phyloP scores from a whole-genome alignment of 306 rosid species.

The Ceratonia siliqua region DNA sequence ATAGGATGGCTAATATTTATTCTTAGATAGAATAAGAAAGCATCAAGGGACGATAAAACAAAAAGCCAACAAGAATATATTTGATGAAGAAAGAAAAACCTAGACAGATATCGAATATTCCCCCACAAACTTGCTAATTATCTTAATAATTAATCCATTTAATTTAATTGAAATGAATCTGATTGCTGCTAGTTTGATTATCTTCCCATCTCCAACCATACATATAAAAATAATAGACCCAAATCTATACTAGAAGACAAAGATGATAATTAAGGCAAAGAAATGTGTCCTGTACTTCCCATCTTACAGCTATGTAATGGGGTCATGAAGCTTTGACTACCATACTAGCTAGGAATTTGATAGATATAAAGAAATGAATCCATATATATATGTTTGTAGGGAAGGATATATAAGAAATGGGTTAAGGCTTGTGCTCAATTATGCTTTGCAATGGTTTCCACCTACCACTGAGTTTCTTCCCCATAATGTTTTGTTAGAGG shows the following conservation, averaged over 20 bases:
- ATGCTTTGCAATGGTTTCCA: constrained; percentile 36
- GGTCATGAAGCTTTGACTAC: constrained; percentile 45
- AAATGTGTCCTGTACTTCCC: constrained; percentile 45
- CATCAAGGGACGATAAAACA: constrained; percentile 13
- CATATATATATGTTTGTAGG: background rate
- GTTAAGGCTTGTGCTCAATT: constrained; percentile 34
- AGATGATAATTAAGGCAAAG: constrained; percentile 30
- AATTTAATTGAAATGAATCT: constrained; percentile 32
- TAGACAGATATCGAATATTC: background rate
- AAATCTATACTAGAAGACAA: constrained; percentile 38
- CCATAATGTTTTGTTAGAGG: constrained; percentile 10
- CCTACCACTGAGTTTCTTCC: constrained; percentile 17
- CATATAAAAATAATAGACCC: constrained; percentile 17
- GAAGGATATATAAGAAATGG: constrained; percentile 13
- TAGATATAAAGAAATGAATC: background rate
- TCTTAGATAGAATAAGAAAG: background rate
- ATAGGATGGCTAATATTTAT: background rate
- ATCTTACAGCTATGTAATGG: constrained; percentile 54
- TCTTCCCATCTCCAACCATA: constrained; percentile 45
- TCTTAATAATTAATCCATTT: constrained; percentile 10
- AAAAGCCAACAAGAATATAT: background rate
- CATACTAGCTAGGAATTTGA: background rate
- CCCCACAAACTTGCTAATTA: background rate
- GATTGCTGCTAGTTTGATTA: constrained; percentile 2
- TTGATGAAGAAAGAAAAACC: background rate